Base-by-base conservation (phyloP, 176 grass and related monocot genomes). In the Bothriochloa decipiens region DNA sequence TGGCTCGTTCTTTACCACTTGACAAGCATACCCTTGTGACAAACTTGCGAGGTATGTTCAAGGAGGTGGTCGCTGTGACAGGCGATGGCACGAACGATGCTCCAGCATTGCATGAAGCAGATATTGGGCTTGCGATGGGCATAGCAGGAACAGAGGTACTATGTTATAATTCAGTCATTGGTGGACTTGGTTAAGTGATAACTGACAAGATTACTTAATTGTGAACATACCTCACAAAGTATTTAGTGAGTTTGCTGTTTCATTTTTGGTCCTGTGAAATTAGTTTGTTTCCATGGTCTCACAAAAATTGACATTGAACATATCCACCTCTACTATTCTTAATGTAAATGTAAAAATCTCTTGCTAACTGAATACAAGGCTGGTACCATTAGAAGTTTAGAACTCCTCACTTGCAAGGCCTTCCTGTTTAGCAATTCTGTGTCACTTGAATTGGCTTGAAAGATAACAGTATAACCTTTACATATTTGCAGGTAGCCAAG, bases 121-220 rank as follows among this genome's bases (percentile, higher is more conserved):
- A 98, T 68, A 98, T 98, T 78, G 96, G 96, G 6, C 96, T 98
- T 86, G 96, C 96, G 63, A 98, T 98, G 96, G 96, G 93, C 28
- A 98, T 98, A 92, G 83, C 96, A 76, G 96, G 96, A 57, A 98
- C 93, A 74, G 96, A 98, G 96, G 95, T 98, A 90, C 53, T 67
- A 16, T 68, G 75, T 76, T 65, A 11, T 42, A 66, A 78, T 29
- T 35, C 60, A 87, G 20, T 60, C 2, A 18, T 86, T 47, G 3
- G 73, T 80, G 39, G 23, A 27, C 55, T 58, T 58, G 20, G 20
- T 58, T 23, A 60, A 60, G 22, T 60, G 3, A 60, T 0, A 60
- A 60, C 55, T 63, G 60, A 12, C 23, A 63, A 27, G 13, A 41
- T 70, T 55, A 32, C 65, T 40, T 75, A 60, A 39, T 64, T 41